Base-by-base conservation (phyloP, 169 alveolate species). In the Cryptosporidium ryanae region DNA sequence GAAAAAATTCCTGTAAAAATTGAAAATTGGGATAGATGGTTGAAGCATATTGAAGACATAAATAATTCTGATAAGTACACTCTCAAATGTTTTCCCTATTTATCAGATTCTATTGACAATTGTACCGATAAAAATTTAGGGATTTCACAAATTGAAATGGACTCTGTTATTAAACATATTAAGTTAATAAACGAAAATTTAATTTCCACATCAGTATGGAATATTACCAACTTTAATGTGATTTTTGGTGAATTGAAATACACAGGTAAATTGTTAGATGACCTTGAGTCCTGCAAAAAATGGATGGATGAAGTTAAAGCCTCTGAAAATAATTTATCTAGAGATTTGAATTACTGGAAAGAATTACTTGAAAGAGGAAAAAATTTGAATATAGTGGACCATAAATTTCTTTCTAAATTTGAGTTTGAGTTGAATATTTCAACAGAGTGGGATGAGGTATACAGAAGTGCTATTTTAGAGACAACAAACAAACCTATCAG, bases 1-100 rank as follows among this genome's bases (percentile, higher is more conserved):
- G 57, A 64, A 2, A 43, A 61, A 4, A 18, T 76, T 17, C 87
- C 87, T 55, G 25, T 76, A 38, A 44, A 4, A 23, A 76, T 76
- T 59, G 7, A 17, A 7, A 63, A 76, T 46, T 76, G 87, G 87
- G 65, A 59, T 10, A 76, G 23, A 61, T 76, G 87, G 87, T 27
- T 55, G 25, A 76, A 8, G 34, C 76, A 76, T 59, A 12, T 76
- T 5, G 64, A 76, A 27, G 64, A 76, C 15, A 5, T 76, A 61
- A 55, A 76, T 25, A 27, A 59, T 2, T 59, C 46, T 25, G 87
- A 76, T 32, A 8, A 29, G 1, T 38, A 4, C 12, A 59, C 76
- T 17, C 38, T 76, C 21, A 23, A 49, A 21, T 18, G 23, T 0
- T 76, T 76, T 10, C 50, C 68, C 7, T 76, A 76, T 76, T 43